Evolutionary conservation across 495 filamentous ascomycete genomes (phyloP), one percentile per base, ranked within the genome.

Genomic region (Podospora didyma): DNA sequence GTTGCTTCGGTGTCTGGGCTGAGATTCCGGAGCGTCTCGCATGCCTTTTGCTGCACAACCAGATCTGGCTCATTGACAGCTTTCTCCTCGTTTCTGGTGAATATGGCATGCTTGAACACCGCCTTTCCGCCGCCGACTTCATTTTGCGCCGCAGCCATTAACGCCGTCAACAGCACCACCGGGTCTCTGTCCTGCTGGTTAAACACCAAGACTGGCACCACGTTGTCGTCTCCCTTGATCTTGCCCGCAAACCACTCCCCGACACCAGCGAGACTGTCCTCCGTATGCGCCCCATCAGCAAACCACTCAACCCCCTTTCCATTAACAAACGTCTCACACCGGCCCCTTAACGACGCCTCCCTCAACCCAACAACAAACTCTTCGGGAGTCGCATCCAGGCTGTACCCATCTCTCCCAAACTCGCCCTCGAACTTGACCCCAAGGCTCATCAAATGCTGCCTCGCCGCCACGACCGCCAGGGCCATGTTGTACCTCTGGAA

Each of bases 181-280:
- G 75, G 86, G 62, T 96, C 85, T 14, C 94, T 83, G 14, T 89
- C 90, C 66, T 96, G 90, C 67, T 97, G 94, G 73, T 97, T 97
- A 77, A 98, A 98, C 46, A 98, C 79, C 47, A 98, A 73, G 23
- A 96, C 59, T 4, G 61, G 47, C 16, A 61, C 46, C 7, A 41
- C 48, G 0, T 61, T 59, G 1, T 35, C 62, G 1, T 53, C 54
- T 54, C 68, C 46, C 53, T 64, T 21, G 57, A 50, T 68, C 57
- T 69, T 79, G 58, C 52, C 66, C 58, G 73, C 57, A 65, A 94
- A 95, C 92, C 92, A 96, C 51, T 76, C 76, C 2, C 81, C 89
- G 1, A 86, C 84, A 22, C 85, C 74, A 22, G 79, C 75, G 50
- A 96, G 82, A 62, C 89, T 94, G 57, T 95, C 90, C 5, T 85